Base-by-base conservation (phyloP, 495 filamentous ascomycete species). In the Apodospora peruviana region DNA sequence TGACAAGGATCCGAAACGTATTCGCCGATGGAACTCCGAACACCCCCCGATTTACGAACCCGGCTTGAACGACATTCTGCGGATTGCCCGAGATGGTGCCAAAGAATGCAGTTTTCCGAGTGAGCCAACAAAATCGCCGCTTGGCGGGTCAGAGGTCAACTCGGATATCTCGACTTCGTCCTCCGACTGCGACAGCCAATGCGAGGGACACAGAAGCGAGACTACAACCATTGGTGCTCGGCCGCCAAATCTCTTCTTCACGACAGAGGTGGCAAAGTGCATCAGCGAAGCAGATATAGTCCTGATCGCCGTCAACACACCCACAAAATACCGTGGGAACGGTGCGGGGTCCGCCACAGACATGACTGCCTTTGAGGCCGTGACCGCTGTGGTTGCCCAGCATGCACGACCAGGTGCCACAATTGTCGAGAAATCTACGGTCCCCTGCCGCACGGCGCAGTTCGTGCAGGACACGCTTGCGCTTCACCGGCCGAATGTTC, bases 391-490 rank as follows among this genome's bases (percentile, higher is more conserved):
- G 39, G 82, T 91, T 40, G 87, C 87, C 1, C 66, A 73, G 41
- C 66, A 82, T 42, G 81, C 86, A 3, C 78, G 74, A 29, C 67
- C 75, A 4, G 83, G 83, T 27, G 82, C 83, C 38, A 87, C 90
- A 48, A 73, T 91, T 19, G 87, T 91, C 4, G 87, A 91, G 65
- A 91, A 90, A 65, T 84, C 79, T 25, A 91, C 87, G 0, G 88
- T 91, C 25, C 87, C 87, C 2, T 87, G 83, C 57, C 71, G 83
- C 32, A 91, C 87, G 5, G 83, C 87, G 1, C 72, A 88, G 41
- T 71, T 78, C 9, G 76, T 91, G n/a, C 72, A 78, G 41, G 74
- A 81, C 45, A 86, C 81, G 43, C 46, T 75, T 24, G 57, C 58
- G 12, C 51, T 64, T 19, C 56, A 75, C 48, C 76, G 75, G 3